phyloP scores from a whole-genome alignment of 2,329 filamentous ascomycete genomes.

The Colletotrichum cordylinicola region DNA sequence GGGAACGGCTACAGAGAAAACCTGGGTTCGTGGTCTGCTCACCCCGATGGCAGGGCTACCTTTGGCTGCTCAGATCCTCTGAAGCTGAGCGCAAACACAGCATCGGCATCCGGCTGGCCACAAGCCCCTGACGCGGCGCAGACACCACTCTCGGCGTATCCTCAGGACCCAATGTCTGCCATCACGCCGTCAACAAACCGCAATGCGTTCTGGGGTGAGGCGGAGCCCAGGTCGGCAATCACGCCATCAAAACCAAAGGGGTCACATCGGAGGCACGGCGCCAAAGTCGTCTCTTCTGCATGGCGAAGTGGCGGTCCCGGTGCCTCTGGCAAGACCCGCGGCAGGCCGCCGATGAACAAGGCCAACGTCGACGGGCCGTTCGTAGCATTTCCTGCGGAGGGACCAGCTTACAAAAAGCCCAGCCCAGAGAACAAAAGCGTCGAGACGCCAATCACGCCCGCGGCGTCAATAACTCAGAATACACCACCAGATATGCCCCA shows the following conservation, averaged over 20 bases:
- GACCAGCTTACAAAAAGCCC: slow-evolving; percentile 53
- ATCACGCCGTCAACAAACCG: slow-evolving; percentile 68
- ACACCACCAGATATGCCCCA: neutral
- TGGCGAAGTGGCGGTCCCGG: slow-evolving; percentile 75
- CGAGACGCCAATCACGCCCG: slow-evolving; percentile 31
- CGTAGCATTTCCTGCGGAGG: slow-evolving; percentile 69
- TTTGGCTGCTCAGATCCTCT: slow-evolving; percentile 39
- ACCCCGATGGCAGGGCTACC: slow-evolving; percentile 43
- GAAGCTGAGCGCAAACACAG: slow-evolving; percentile 39
- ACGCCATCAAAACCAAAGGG: slow-evolving; percentile 66
- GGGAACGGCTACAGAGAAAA: slow-evolving; percentile 28
- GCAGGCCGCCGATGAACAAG: slow-evolving; percentile 76
- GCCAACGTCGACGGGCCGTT: slow-evolving; percentile 68
- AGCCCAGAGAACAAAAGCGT: slow-evolving; percentile 35
- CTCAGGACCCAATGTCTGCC: slow-evolving; percentile 66
- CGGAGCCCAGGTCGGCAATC: slow-evolving; percentile 76
- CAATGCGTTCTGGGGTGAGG: slow-evolving; percentile 58
- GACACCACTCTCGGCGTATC: slow-evolving; percentile 73
- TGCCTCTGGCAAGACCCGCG: slow-evolving; percentile 71
- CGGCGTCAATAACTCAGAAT: neutral
- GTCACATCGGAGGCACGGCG: slow-evolving; percentile 72
- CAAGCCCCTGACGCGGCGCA: slow-evolving; percentile 57
- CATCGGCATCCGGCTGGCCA: slow-evolving; percentile 45
- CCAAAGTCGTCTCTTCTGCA: slow-evolving; percentile 86
- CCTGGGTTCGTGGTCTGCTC: slow-evolving; percentile 55